These are phyloP conservation scores for Aspergillus quadricinctus DNA, from an alignment of 2,329 filamentous ascomycete genomes.

Conservation along the genomic window DNA sequence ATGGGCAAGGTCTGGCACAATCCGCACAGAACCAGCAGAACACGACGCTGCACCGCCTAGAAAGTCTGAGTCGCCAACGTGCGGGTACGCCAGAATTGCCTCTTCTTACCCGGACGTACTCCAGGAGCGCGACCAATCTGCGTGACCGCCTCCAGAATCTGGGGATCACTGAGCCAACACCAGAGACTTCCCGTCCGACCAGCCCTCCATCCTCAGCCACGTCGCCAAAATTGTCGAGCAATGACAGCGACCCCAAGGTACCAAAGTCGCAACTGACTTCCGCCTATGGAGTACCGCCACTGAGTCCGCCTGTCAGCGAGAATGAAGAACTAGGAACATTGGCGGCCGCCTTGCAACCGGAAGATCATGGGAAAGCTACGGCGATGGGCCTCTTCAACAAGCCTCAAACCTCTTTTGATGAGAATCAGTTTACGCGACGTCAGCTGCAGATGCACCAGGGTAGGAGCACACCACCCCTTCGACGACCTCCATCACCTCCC, in stretches of 20 bases:
- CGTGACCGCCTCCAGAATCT: slow-evolving; percentile 45
- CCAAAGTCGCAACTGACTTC: slow-evolving; percentile 28
- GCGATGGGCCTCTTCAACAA: slow-evolving; percentile 69
- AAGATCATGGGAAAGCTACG: slow-evolving; percentile 77
- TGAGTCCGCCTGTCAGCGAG: slow-evolving; percentile 70
- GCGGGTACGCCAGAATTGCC: slow-evolving; percentile 51
- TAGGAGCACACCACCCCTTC: slow-evolving; percentile 55
- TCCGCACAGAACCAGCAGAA: slow-evolving; percentile 76
- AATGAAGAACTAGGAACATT: slow-evolving; percentile 62
- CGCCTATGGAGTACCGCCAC: slow-evolving; percentile 48
- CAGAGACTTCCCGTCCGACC: slow-evolving; percentile 20
- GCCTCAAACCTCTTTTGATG: slow-evolving; percentile 72
- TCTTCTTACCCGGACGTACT: slow-evolving; percentile 43
- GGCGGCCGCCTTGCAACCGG: slow-evolving; percentile 61
- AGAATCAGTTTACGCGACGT: slow-evolving; percentile 76
- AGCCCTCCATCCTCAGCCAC: slow-evolving; percentile 43
- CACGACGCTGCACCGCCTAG: slow-evolving; percentile 71
- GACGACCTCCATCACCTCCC: slow-evolving; percentile 26
- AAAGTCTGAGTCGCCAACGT: slow-evolving; percentile 67
- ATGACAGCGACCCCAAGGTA: slow-evolving; percentile 29
- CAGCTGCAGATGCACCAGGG: slow-evolving; percentile 77
- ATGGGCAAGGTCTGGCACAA: slow-evolving; percentile 76
- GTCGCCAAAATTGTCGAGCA: slow-evolving; percentile 35
- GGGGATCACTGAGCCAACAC: slow-evolving; percentile 22
- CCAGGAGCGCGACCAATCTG: slow-evolving; percentile 64